Percentiles rank a stretch among this genome's conserved stretches.
Conservation (phyloP, 352 stramenopile species). For the Thalassiosira exigua region DNA sequence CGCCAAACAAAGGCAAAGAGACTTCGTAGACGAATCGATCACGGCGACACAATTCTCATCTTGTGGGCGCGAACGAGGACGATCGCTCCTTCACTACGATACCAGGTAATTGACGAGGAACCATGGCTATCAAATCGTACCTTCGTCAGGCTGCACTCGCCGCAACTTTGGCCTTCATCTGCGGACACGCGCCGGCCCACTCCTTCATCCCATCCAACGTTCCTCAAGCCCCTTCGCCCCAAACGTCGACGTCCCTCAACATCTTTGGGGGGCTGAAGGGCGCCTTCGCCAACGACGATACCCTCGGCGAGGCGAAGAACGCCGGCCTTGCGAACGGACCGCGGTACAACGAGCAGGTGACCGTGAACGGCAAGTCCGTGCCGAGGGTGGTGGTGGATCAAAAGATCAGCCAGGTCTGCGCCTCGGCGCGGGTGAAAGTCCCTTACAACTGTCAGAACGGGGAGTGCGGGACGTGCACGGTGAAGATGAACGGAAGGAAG, state of each 20-base stretch:
- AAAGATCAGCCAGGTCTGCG: constrained; percentile 64
- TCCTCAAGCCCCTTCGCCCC: not conserved
- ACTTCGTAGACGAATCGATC: not conserved
- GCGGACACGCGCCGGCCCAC: not conserved
- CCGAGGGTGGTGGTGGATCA: constrained; percentile 63
- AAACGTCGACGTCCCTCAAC: constrained; percentile 50
- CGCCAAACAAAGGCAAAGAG: not conserved
- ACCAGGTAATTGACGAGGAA: too few species aligned
- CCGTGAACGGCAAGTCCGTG: constrained; percentile 62
- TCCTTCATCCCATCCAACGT: constrained; percentile 1
- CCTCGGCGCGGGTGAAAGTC: constrained; percentile 61
- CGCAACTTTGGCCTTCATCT: not conserved
- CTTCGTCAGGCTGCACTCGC: constrained; percentile 11
- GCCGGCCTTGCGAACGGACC: constrained; percentile 62
- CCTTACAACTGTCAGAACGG: constrained; percentile 72
- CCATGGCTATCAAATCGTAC: constrained; percentile 5
- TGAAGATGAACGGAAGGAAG: constrained; percentile 69
- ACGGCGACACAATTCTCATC: not conserved
- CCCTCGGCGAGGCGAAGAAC: constrained; percentile 70
- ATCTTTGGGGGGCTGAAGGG: constrained; percentile 71
- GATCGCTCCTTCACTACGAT: too few species aligned
- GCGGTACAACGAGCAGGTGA: constrained; percentile 55
- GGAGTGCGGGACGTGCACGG: constrained; percentile 69
- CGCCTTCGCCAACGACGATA: constrained; percentile 80
- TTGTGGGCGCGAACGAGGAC: too few species aligned